These are phyloP conservation scores for Trichophyton equinum DNA, from an alignment of 2,329 filamentous ascomycete species.

Conservation along the genomic window DNA sequence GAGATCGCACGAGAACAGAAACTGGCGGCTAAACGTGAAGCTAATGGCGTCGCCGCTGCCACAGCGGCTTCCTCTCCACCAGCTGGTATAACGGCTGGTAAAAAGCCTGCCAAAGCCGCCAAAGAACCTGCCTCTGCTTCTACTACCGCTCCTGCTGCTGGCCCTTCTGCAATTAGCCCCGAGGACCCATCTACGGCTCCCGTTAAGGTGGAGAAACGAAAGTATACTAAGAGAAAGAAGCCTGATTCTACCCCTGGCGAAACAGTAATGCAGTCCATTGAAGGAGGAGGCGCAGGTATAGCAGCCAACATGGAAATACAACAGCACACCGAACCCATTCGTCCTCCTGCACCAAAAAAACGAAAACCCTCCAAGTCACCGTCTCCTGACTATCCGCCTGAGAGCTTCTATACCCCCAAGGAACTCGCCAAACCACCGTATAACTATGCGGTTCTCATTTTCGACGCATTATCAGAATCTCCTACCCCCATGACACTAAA, in stretches of 20 bases:
- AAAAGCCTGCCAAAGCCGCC: slow-evolving; percentile 15
- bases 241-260: slow-evolving; percentile 31
- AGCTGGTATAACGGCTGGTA: slow-evolving; percentile 2
- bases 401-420: slow-evolving; percentile 48
- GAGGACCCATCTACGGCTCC: slow-evolving; percentile 23
- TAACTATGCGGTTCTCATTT: slow-evolving; percentile 53
- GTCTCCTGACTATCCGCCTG: slow-evolving; percentile 48
- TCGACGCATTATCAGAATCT: slow-evolving; percentile 48
- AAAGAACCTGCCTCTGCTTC: slow-evolving; percentile 17
- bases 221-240: slow-evolving; percentile 38
- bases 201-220: slow-evolving; percentile 34
- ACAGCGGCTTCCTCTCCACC: slow-evolving; percentile 11
- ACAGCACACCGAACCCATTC: slow-evolving; percentile 31
- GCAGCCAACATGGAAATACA: slow-evolving; percentile 22
- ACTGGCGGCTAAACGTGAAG: slow-evolving; percentile 35
- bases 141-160: neutral
- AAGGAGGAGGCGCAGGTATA: slow-evolving; percentile 21
- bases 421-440: slow-evolving; percentile 49
- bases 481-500: slow-evolving; percentile 49
- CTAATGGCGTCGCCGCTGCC: slow-evolving; percentile 34
- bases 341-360: slow-evolving; percentile 36
- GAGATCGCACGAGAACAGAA: slow-evolving; percentile 43
- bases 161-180: slow-evolving; percentile 12
- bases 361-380: slow-evolving; percentile 46
- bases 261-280: slow-evolving; percentile 31